Evolutionary conservation across 495 filamentous ascomycete genomes (phyloP), one percentile per base, ranked within the genome.

Genomic region (Arthonia radiata): DNA sequence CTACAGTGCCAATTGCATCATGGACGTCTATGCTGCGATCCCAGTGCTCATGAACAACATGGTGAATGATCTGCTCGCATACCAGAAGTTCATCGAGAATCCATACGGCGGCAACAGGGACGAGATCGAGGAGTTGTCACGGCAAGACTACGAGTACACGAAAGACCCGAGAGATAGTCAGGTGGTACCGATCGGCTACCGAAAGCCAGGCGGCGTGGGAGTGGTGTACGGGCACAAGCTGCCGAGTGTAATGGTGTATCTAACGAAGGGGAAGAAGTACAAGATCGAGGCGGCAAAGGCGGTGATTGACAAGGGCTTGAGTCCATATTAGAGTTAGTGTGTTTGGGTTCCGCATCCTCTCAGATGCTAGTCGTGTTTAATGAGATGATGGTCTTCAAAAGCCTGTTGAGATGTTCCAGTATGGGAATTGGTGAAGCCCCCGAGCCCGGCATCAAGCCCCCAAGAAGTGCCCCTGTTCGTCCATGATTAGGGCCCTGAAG

Each of bases 31-130:
- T 27, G 40, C 38, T 6, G 38, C 41, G 3, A 30, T 42, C 8
- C 41, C 41, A 4, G 29, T 36, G 22, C 34, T 47, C 18, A 35
- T 42, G 37, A 24, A 35, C 22, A 47, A 44, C 30, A 34, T 47
- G 23, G 12, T 22, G 12, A 44, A 40, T 25, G 43, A 47, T 18
- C 29, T 47, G 15, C 28, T 38, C 3, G 36, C 32, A 13, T 26
- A 37, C 13, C 38, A 44, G 35, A 13, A 14, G 15, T 15, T 8
- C 24, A 14, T 15, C 14, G 4, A 15, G 14, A 28, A 25, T 19
- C 26, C 23, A 16, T 27, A 30, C 16, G 32, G 34, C n/a, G 37
- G 25, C 14, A 26, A 26, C 15, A 27, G 31, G 25, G 35, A 32
- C 6, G 25, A 29, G 29, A 23, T 38, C 13, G 31, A 23, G 21